These are phyloP conservation scores for Thinopyrum elongatum DNA, from an alignment of 176 grass and related monocot genomes.

Conservation along the genomic window DNA sequence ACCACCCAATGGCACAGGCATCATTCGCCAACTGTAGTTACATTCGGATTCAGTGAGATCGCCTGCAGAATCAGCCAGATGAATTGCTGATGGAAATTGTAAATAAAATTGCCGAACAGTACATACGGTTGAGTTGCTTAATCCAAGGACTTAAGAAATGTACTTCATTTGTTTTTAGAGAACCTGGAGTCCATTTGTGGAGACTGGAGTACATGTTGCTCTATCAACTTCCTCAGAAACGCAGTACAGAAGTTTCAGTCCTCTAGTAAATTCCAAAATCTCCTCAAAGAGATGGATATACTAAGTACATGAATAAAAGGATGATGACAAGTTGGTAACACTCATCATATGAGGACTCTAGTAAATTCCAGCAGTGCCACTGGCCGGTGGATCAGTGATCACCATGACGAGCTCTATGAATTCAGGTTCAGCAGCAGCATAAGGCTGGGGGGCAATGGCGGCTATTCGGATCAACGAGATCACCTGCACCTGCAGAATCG, in stretches of 20 bases:
- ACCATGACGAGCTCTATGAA: no score
- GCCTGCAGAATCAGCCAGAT: neutral
- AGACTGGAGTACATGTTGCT: neutral
- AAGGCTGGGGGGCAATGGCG: no score
- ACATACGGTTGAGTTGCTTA: neutral
- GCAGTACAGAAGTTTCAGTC: neutral
- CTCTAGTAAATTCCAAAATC: neutral
- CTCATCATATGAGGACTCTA: neutral
- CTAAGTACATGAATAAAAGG: neutral
- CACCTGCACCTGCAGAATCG: no score
- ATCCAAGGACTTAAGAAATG: neutral
- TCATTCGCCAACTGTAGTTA: neutral
- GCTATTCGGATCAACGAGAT: no score
- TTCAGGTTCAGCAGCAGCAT: no score
- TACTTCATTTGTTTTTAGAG: neutral
- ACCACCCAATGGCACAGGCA: no score
- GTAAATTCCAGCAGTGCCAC: no score
- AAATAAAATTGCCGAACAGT: neutral
- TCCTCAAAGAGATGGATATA: neutral
- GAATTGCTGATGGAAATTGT: neutral
- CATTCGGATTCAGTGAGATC: neutral
- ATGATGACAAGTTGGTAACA: neutral
- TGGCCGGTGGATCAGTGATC: no score
- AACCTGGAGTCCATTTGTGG: neutral
- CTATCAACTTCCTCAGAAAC: neutral